Evolutionary conservation across 352 stramenopile genomes (phyloP).

Genomic region (Pythium biforme): DNA sequence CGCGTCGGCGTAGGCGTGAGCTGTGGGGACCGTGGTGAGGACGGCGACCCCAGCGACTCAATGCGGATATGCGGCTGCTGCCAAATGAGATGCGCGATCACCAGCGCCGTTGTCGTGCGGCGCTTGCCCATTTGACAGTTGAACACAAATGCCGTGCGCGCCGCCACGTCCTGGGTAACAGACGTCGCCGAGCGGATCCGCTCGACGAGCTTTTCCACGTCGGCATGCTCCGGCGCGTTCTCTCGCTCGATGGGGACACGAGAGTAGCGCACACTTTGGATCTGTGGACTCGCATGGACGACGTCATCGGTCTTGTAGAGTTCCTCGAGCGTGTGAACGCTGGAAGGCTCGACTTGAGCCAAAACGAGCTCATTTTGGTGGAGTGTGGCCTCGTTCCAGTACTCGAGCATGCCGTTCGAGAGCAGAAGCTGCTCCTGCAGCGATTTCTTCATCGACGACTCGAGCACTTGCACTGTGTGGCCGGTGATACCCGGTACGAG

Average conservation of each 20-base stretch:
- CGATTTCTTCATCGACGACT: constrained; percentile 79
- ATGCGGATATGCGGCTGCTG: constrained; percentile 37
- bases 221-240: constrained; percentile 74
- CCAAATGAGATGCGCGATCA: constrained; percentile 67
- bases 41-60: not conserved
- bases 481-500: constrained; percentile 78
- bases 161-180: constrained; percentile 23
- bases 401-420: constrained; percentile 59
- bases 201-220: constrained; percentile 69
- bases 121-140: constrained; percentile 89
- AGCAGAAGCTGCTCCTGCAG: constrained; percentile 62
- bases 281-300: constrained; percentile 27
- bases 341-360: constrained; percentile 36
- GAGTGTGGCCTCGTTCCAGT: constrained; percentile 73
- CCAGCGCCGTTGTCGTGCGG: constrained; percentile 75
- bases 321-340: constrained; percentile 65
- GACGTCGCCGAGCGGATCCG: constrained; percentile 40
- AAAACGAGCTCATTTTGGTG: constrained; percentile 63
- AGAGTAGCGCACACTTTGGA: constrained; percentile 60
- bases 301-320: constrained; percentile 55
- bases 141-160: constrained; percentile 78
- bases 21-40: not conserved
- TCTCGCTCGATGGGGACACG: constrained; percentile 79
- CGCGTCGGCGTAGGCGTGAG: not conserved
- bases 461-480: constrained; percentile 78